phyloP scores from a whole-genome alignment of 345 rosid species.

The Punica granatum region DNA sequence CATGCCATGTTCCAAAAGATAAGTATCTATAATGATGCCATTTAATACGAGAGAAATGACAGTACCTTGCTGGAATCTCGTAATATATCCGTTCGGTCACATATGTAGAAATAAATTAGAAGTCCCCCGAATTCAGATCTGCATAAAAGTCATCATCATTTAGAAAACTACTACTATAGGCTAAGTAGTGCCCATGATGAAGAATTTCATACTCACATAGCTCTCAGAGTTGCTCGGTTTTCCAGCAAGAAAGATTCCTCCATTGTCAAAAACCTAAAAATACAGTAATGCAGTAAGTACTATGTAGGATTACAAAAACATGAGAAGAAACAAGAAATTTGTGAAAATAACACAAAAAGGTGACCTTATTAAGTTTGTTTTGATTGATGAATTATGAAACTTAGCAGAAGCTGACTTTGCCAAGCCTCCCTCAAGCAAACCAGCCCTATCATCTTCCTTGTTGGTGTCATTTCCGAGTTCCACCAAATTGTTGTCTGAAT shows the following conservation, averaged over 20 bases:
- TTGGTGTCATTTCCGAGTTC: slow-evolving; percentile 55
- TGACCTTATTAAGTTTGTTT: slow-evolving; percentile 69
- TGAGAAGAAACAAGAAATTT: too few relatives aligned
- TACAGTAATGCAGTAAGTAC: slow-evolving; percentile 12
- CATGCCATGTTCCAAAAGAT: neutral
- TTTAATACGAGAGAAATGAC: neutral
- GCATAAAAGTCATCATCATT: slow-evolving; percentile 18
- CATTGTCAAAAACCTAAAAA: slow-evolving; percentile 75
- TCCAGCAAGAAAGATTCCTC: slow-evolving; percentile 91
- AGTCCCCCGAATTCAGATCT: slow-evolving; percentile 87
- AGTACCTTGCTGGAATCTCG: slow-evolving; percentile 80
- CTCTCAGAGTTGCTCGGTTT: slow-evolving; percentile 75
- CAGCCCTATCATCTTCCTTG: slow-evolving; percentile 81
- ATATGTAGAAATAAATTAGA: slow-evolving; percentile 64
- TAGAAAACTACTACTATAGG: neutral
- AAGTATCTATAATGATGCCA: neutral
- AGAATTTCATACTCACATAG: slow-evolving; percentile 47
- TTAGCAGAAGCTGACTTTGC: slow-evolving; percentile 65
- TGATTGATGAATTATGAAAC: slow-evolving; percentile 54
- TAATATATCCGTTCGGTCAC: slow-evolving; percentile 71
- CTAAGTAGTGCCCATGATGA: neutral
- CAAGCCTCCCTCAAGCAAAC: slow-evolving; percentile 88
- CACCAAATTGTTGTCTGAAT: slow-evolving; percentile 78
- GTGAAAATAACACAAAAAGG: slow-evolving; percentile 1
- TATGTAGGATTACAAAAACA: neutral